These are phyloP conservation scores for Zygoascus hellenicus DNA, from an alignment of 1,139 yeast species.

Conservation along the genomic window DNA sequence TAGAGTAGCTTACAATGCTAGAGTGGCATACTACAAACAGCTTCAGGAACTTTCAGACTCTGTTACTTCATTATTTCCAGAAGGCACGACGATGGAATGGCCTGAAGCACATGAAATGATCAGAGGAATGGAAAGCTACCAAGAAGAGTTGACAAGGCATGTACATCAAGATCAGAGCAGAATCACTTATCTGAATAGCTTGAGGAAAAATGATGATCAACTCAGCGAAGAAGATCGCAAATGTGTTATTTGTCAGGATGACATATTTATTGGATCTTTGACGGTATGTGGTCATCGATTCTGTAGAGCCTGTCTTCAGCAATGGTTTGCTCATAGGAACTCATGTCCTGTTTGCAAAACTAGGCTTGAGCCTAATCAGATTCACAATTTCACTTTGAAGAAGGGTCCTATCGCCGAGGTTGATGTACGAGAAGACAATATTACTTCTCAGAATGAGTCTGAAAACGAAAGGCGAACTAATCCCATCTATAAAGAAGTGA, in stretches of 20 bases:
- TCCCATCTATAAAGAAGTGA: constrained; percentile 23
- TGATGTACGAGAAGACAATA: background rate
- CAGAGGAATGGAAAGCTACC: constrained; percentile 17
- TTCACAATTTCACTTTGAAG: constrained; percentile 49
- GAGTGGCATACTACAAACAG: constrained; percentile 75
- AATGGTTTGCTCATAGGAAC: constrained; percentile 56
- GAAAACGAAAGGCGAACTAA: constrained; percentile 7
- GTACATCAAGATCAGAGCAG: constrained; percentile 32
- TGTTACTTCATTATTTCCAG: constrained; percentile 40
- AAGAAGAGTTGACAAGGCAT: constrained; percentile 14
- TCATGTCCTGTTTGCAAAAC: constrained; percentile 79
- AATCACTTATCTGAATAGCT: constrained; percentile 53
- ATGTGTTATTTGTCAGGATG: constrained; percentile 73
- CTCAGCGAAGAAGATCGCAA: constrained; percentile 36
- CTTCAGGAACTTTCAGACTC: constrained; percentile 82
- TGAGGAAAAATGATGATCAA: constrained; percentile 29
- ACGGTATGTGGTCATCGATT: constrained; percentile 89
- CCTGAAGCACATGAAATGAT: constrained; percentile 15
- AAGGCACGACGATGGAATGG: constrained; percentile 16
- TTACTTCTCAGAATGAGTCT: background rate
- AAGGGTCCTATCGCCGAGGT: constrained; percentile 4
- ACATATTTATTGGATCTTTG: constrained; percentile 67
- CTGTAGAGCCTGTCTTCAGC: constrained; percentile 67
- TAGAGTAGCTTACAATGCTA: constrained; percentile 65
- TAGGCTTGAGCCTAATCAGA: constrained; percentile 39